Conservation (phyloP, 805 yeast species). For the Saturnispora silvae region DNA sequence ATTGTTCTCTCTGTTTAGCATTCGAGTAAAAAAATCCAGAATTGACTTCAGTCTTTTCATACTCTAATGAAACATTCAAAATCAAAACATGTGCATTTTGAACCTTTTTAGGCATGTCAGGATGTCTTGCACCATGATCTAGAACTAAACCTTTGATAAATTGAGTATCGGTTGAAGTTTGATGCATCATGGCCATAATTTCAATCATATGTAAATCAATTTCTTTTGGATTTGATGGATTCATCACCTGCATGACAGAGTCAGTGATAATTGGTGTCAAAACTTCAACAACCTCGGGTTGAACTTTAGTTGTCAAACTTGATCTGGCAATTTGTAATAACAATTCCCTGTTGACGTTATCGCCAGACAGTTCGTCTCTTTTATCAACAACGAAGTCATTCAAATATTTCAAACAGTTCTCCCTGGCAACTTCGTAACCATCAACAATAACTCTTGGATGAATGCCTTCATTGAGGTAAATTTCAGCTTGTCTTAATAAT, state of each 20-base stretch:
- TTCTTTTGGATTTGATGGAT: slow-evolving; percentile 27
- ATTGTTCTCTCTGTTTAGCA: slow-evolving; percentile 92
- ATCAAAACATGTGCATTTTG: slow-evolving; percentile 78
- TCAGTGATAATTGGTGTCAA: slow-evolving; percentile 93
- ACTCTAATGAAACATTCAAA: slow-evolving; percentile 87
- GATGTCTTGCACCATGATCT: slow-evolving; percentile 98
- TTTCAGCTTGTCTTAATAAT: slow-evolving; percentile 85
- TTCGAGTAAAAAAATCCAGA: slow-evolving; percentile 89
- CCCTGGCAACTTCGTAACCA: slow-evolving; percentile 88
- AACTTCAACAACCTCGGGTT: slow-evolving; percentile 62
- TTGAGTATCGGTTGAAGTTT: slow-evolving; percentile 71
- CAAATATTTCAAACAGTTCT: slow-evolving; percentile 57
- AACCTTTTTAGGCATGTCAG: slow-evolving; percentile 92
- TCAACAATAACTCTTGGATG: slow-evolving; percentile 93
- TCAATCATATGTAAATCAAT: slow-evolving; percentile 95
- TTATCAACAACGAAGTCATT: slow-evolving; percentile 50
- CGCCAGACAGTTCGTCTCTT: slow-evolving; percentile 22
- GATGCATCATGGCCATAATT: slow-evolving; percentile 96
- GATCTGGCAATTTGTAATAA: slow-evolving; percentile 86
- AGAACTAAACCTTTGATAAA: slow-evolving; percentile 83
- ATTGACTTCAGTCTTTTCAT: slow-evolving; percentile 96
- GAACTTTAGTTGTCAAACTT: slow-evolving; percentile 80
- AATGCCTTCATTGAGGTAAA: slow-evolving; percentile 85
- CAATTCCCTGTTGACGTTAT: slow-evolving; percentile 65
- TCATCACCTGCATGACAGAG: slow-evolving; percentile 75